phyloP scores from a whole-genome alignment of 495 filamentous ascomycete species.

The Podospora pseudocomata region DNA sequence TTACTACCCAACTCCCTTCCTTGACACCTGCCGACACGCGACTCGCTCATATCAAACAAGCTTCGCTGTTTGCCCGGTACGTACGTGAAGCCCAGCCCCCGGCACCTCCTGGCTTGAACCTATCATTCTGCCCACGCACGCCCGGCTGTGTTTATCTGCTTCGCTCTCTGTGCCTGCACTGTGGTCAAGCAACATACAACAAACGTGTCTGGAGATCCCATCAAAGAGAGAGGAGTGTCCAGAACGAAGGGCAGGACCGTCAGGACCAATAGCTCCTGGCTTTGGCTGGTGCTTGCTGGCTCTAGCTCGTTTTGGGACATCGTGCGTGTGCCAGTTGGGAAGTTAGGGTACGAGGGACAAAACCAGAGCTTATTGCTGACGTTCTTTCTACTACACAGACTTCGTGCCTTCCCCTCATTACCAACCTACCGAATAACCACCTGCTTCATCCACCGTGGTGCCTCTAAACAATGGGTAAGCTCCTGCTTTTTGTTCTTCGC shows the following conservation, averaged over 20 bases:
- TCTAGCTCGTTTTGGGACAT: background rate
- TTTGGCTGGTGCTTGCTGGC: background rate
- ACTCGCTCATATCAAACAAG: constrained; percentile 14
- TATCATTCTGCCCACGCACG: background rate
- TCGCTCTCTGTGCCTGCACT: background rate
- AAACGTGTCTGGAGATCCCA: background rate
- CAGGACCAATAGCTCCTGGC: constrained; percentile 5
- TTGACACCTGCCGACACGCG: background rate
- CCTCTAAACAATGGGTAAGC: constrained; percentile 49
- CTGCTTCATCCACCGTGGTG: constrained; percentile 16
- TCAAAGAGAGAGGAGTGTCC: background rate
- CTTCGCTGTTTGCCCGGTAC: constrained; percentile 25
- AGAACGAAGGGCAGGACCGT: background rate
- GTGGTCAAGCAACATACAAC: background rate
- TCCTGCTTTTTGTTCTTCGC: constrained; percentile 31
- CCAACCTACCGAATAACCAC: constrained; percentile 6
- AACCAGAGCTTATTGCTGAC: constrained; percentile 23
- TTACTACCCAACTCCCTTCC: background rate
- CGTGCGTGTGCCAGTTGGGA: constrained; percentile 10
- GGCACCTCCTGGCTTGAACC: background rate
- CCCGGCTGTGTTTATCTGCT: background rate
- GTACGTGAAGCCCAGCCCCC: constrained; percentile 15
- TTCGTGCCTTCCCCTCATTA: constrained; percentile 28
- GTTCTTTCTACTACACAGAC: constrained; percentile 22
- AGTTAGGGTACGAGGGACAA: constrained; percentile 2